Evolutionary conservation across 2,329 filamentous ascomycete species (phyloP), one percentile per base, ranked within the genome.

Genomic region (Ceratocystis cacaofunesta): DNA sequence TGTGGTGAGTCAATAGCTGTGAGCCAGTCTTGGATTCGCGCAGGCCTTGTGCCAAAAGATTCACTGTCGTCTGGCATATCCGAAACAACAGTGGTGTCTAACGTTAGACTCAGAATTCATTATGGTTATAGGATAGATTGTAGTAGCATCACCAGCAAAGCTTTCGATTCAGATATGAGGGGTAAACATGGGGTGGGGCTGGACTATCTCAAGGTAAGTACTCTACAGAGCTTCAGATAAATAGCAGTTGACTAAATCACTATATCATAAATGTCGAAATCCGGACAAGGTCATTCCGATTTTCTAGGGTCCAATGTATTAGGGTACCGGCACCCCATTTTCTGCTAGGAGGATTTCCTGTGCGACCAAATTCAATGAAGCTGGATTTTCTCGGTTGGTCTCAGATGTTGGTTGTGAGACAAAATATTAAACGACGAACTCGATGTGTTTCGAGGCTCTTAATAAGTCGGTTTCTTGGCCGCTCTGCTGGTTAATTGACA

Each of bases 11-110:
- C 22, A 57, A 57, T n/a, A 12, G 52, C 22, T n/a, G 17, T 57
- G 25, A 57, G 65, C 62, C 48, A 30, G 41, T 64, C 63, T 15
- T 57, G 41, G 41, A 66, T 67, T 65, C 68, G 67, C 63, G 64
- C 60, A 67, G 66, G 55, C 55, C 58, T n/a, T 6, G n/a, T 58
- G 22, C 50, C 41, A 8, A 52, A 32, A 15, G 44, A 4, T 32
- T 66, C 17, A 17, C 61, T 8, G n/a, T 61, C 25, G 62, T 41
- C 44, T 52, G 52, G 57, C 66, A 62, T 67, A 17, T 19, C 52
- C 57, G 55, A 62, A n/a, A 19, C 52, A 15, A n/a, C 10, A 10
- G 25, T 30, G 5, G 30, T 57, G 52, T 57, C 17, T 57, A 30
- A 30, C 28, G 52, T 57, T 57, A 12, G 22, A 30, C 10, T 57